Base-by-base conservation (phyloP, 305 asterid species). In the Plantago coronopus region DNA sequence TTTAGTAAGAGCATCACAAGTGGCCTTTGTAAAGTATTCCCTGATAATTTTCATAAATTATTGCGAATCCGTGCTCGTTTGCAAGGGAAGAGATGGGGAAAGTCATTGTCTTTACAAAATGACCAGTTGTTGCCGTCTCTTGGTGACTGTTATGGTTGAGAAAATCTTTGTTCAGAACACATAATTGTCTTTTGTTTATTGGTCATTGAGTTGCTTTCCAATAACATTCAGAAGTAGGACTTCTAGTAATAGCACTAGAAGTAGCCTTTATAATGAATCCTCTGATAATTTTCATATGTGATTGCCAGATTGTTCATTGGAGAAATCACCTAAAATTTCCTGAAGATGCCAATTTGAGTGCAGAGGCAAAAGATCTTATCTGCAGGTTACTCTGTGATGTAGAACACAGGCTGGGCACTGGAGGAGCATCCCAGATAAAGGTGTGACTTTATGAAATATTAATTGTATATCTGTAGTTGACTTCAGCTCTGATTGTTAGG, bases 361-460 rank as follows among this genome's bases (percentile, higher is more conserved):
- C 75, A 3, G 94, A 86, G 76, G 95, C 95, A 57, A 85, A 83
- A 80, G 96, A 91, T 79, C 91, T 91, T 18, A 82, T 91, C 58
- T 86, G 84, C 69, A 72, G 88, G 63, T 78, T 91, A 58, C 84
- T 91, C 61, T 91, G 98, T 74, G 89, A 91, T 66, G 96, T 82
- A 53, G 98, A 91, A 48, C 85, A 84, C 67, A 86, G 98, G 79
- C 84, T 88, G 72, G 98, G 98, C 53, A 85, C 94, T 80, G 89
- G 81, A 38, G 98, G 94, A 61, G 80, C 89, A 40, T 76, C 72
- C 68, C 91, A 82, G 70, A 91, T 91, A 48, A 91, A 86, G 95
- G 98, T 86, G 73, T 3, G 48, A 12, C 42, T 27, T 59, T 64
- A 65, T 11, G 49, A 18, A 53, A 64, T 59, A 46, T 34, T 61